A percentile compares a stretch with the other conserved stretches of the same genome.
These are phyloP conservation scores for Aspergillus haitiensis DNA, from an alignment of 495 filamentous ascomycete species.

Conservation along the genomic window DNA sequence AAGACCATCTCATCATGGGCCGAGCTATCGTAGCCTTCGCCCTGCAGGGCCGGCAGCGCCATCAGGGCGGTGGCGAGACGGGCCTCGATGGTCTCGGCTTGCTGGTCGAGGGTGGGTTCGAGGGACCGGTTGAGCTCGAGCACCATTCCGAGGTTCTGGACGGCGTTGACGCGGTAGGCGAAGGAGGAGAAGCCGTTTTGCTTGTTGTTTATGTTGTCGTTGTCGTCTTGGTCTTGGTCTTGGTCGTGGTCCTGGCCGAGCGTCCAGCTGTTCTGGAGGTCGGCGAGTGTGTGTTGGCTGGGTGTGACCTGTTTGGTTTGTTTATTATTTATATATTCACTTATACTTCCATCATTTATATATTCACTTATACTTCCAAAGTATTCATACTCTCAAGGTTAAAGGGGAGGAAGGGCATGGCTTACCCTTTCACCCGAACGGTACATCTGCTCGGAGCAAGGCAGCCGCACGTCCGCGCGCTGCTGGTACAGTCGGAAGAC, in stretches of 20 bases:
- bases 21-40: conserved; percentile 57
- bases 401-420: no score
- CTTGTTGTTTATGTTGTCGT: no score
- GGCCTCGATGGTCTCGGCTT: conserved; percentile 55
- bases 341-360: no score
- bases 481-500: conserved; percentile 37
- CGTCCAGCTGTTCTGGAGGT: conserved; percentile 21
- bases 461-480: conserved; percentile 30
- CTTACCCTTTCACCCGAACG: conserved; percentile 15
- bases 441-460: conserved; percentile 27
- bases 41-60: conserved; percentile 64
- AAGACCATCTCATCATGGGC: conserved; percentile 77
- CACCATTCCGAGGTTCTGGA: conserved; percentile 64
- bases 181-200: conserved; percentile 29
- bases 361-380: no score
- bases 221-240: background rate
- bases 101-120: conserved; percentile 18
- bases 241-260: background rate
- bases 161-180: conserved; percentile 47
- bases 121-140: conserved; percentile 48
- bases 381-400: no score
- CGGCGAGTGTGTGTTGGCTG: conserved; percentile 12
- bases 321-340: background rate
- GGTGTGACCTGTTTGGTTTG: conserved; percentile 8
- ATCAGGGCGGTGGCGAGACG: conserved; percentile 68